phyloP scores from a whole-genome alignment of 371 early-diverging fungal genomes.

The Saksenaea vasiformis region DNA sequence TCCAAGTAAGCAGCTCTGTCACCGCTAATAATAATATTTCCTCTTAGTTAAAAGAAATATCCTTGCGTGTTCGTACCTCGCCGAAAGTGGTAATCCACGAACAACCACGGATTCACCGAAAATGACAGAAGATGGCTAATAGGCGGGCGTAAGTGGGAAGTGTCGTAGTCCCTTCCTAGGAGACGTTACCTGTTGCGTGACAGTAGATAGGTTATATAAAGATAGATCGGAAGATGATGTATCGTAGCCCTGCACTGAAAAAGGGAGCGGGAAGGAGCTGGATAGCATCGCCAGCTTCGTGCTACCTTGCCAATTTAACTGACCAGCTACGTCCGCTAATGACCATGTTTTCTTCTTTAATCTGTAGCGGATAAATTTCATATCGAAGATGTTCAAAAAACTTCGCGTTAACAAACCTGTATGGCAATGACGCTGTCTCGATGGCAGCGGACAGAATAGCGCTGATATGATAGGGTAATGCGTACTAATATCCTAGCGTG shows the following conservation, averaged over 20 bases:
- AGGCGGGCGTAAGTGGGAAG: not conserved
- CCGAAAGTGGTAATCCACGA: slow-evolving; percentile 31
- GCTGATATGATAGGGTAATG: slow-evolving; percentile 64
- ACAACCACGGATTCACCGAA: slow-evolving; percentile 36
- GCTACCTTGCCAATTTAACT: slow-evolving; percentile 51
- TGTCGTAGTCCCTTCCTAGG: slow-evolving; percentile 2
- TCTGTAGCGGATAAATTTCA: slow-evolving; percentile 19
- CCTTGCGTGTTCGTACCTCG: not conserved
- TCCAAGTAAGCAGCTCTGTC: not conserved
- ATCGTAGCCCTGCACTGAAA: slow-evolving; percentile 23
- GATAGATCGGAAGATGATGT: slow-evolving; percentile 18
- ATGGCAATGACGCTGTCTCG: slow-evolving; percentile 62
- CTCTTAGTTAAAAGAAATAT: not conserved
- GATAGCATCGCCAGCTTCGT: slow-evolving; percentile 50
- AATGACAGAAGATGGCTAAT: slow-evolving; percentile 9
- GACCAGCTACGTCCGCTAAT: slow-evolving; percentile 43
- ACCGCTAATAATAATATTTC: not conserved
- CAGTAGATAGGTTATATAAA: slow-evolving; percentile 1
- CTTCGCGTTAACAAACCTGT: slow-evolving; percentile 31
- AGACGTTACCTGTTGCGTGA: not conserved
- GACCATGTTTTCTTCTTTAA: slow-evolving; percentile 37
- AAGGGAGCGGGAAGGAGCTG: slow-evolving; percentile 50
- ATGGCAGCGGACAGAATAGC: slow-evolving; percentile 67
- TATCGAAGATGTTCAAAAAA: not conserved
- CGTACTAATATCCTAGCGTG: slow-evolving; percentile 27